A percentile compares a stretch with the other conserved stretches of the same genome.
Conservation (phyloP, 768 basidiomycete species). For the Lactarius hatsudake region DNA sequence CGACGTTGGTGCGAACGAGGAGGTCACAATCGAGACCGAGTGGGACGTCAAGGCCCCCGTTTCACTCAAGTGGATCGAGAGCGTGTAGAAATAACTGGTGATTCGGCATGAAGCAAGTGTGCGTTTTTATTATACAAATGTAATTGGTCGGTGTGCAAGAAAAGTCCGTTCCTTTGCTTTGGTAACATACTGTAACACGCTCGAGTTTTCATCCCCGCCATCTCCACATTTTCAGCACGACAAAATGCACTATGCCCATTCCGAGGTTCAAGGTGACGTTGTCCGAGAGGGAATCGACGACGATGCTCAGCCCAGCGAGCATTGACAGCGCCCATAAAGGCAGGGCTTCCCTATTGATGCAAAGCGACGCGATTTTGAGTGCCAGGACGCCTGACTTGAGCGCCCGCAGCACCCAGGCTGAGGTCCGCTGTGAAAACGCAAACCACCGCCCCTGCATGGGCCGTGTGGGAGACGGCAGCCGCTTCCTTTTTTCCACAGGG, state of each 20-base stretch:
- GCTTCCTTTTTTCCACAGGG: conserved; percentile 3
- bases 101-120: background rate
- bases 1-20: conserved; percentile 43
- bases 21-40: conserved; percentile 43
- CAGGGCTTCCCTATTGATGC: conserved; percentile 26
- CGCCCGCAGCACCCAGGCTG: background rate
- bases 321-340: conserved; percentile 32
- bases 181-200: background rate
- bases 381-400: conserved; percentile 29
- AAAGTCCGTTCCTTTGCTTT: background rate
- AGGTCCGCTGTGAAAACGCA: background rate
- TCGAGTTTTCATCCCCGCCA: background rate
- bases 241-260: conserved; percentile 43
- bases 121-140: conserved; percentile 12
- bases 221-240: conserved; percentile 9
- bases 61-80: conserved; percentile 32
- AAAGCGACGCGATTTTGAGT: conserved; percentile 32
- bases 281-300: conserved; percentile 49
- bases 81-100: background rate
- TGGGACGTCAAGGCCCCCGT: conserved; percentile 53
- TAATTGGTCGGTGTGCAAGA: background rate
- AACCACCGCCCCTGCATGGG: conserved; percentile 5
- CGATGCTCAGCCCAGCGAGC: conserved; percentile 39
- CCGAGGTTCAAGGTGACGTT: conserved; percentile 37
- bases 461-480: background rate